Conservation (phyloP, 2,329 filamentous ascomycete genomes). For the Fusarium newnesense region DNA sequence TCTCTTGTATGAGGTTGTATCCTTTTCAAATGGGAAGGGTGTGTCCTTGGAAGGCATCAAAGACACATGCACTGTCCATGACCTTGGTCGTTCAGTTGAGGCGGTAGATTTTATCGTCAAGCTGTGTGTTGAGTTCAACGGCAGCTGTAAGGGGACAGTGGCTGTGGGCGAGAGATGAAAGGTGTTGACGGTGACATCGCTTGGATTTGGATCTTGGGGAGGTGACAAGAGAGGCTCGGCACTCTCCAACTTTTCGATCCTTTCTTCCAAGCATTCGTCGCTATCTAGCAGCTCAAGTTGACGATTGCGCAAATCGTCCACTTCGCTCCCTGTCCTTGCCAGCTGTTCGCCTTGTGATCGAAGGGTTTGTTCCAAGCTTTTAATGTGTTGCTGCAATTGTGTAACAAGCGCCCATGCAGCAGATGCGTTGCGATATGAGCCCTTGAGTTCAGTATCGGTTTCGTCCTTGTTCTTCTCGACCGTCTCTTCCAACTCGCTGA, state of each 20-base stretch:
- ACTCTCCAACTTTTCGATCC: slow-evolving; percentile 59
- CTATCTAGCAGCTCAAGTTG: slow-evolving; percentile 62
- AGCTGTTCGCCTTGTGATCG: slow-evolving; percentile 55
- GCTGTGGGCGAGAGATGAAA: slow-evolving; percentile 32
- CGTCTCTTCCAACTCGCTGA: slow-evolving; percentile 64
- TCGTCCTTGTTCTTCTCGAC: slow-evolving; percentile 64
- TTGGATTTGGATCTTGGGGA: slow-evolving; percentile 31
- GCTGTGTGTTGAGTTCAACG: slow-evolving; percentile 4
- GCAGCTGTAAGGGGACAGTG: slow-evolving; percentile 4
- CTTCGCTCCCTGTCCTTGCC: slow-evolving; percentile 51
- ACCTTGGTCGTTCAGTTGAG: slow-evolving; percentile 41
- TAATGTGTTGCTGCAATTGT: slow-evolving; percentile 54
- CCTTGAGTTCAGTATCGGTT: slow-evolving; percentile 62
- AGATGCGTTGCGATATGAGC: slow-evolving; percentile 64
- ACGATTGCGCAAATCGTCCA: slow-evolving; percentile 59
- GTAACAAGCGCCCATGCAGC: slow-evolving; percentile 64
- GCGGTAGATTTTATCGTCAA: slow-evolving; percentile 8
- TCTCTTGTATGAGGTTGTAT: slow-evolving; percentile 69
- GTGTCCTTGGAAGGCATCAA: slow-evolving; percentile 64
- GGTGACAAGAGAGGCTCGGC: slow-evolving; percentile 39
- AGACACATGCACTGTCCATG: slow-evolving; percentile 70
- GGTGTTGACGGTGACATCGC: slow-evolving; percentile 10
- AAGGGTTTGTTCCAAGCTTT: slow-evolving; percentile 51
- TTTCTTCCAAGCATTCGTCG: slow-evolving; percentile 64
- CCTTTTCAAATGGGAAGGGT: slow-evolving; percentile 70